Conservation (phyloP, 2,329 filamentous ascomycete genomes). For the Trichoderma asperellum region DNA sequence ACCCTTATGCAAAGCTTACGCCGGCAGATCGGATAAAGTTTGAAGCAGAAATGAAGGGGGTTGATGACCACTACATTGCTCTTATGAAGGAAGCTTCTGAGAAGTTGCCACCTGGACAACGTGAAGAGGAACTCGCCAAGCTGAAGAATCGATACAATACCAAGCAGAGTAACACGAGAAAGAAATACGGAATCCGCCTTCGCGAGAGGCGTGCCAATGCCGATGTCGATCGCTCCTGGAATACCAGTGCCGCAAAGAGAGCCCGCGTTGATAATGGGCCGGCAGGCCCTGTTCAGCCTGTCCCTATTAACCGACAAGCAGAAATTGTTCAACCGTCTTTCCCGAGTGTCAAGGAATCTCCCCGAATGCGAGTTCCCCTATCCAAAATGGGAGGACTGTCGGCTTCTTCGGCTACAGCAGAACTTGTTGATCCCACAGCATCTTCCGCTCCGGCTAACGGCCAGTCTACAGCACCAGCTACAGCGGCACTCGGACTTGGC, state of each 20-base stretch:
- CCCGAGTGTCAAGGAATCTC: slow-evolving; percentile 2
- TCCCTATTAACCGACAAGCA: neutral
- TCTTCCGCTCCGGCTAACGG: slow-evolving; percentile 20
- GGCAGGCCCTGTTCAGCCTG: slow-evolving; percentile 15
- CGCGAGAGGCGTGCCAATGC: slow-evolving; percentile 52
- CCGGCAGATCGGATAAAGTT: slow-evolving; percentile 35
- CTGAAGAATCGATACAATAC: slow-evolving; percentile 59
- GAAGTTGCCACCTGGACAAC: slow-evolving; percentile 41
- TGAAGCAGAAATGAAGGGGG: slow-evolving; percentile 38
- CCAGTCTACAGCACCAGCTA: neutral
- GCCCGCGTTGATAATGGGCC: slow-evolving; percentile 30
- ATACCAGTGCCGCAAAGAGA: slow-evolving; percentile 32
- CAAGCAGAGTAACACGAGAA: slow-evolving; percentile 60
- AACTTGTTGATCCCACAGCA: slow-evolving; percentile 44
- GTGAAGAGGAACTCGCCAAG: slow-evolving; percentile 44
- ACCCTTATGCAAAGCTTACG: slow-evolving; percentile 53
- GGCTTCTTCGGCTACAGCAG: slow-evolving; percentile 44
- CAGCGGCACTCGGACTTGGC: neutral
- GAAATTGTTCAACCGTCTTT: slow-evolving; percentile 10
- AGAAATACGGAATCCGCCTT: slow-evolving; percentile 61
- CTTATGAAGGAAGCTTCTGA: slow-evolving; percentile 49
- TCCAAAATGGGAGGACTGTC: slow-evolving; percentile 43
- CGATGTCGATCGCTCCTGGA: slow-evolving; percentile 42
- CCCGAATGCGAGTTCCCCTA: slow-evolving; percentile 38
- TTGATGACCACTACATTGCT: slow-evolving; percentile 44